phyloP scores from a whole-genome alignment of 2,329 filamentous ascomycete genomes.

The Colletotrichum neosansevieriae region DNA sequence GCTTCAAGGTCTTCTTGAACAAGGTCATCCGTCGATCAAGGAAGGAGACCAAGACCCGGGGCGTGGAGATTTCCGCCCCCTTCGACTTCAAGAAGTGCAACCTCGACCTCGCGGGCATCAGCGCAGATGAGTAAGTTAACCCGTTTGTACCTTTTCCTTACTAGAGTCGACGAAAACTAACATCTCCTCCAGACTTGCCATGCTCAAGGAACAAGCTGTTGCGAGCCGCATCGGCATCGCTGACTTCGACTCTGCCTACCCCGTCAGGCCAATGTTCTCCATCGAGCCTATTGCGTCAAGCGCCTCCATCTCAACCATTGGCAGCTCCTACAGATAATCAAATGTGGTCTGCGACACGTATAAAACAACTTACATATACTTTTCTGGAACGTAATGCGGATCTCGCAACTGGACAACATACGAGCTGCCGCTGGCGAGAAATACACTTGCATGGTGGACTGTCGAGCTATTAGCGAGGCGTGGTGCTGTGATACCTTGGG shows the following conservation, averaged over 20 bases:
- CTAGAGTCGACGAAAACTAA: conserved; percentile 11
- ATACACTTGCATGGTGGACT: not conserved
- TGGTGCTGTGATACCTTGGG: conserved; percentile 29
- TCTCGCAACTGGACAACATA: conserved; percentile 20
- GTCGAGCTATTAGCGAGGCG: conserved; percentile 14
- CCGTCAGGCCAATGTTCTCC: conserved; percentile 31
- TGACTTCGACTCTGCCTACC: conserved; percentile 45
- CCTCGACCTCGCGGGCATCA: conserved; percentile 66
- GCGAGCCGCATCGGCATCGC: conserved; percentile 62
- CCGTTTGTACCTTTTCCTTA: not conserved
- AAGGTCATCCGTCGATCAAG: conserved; percentile 57
- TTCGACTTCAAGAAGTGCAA: conserved; percentile 69
- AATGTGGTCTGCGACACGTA: not conserved
- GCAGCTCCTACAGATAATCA: conserved; percentile 27
- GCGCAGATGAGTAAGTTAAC: conserved; percentile 68
- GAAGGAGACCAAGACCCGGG: conserved; percentile 55
- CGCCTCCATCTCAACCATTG: conserved; percentile 35
- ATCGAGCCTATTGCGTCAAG: conserved; percentile 32
- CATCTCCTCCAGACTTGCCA: conserved; percentile 54
- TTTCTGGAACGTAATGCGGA: conserved; percentile 19
- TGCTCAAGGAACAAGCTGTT: conserved; percentile 65
- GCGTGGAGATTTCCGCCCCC: conserved; percentile 66
- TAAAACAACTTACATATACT: not conserved
- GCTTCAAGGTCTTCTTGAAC: conserved; percentile 58
- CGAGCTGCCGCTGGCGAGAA: conserved; percentile 23